Conservation (phyloP, 371 early-diverging fungal species). For the Rhizopus stolonifer region DNA sequence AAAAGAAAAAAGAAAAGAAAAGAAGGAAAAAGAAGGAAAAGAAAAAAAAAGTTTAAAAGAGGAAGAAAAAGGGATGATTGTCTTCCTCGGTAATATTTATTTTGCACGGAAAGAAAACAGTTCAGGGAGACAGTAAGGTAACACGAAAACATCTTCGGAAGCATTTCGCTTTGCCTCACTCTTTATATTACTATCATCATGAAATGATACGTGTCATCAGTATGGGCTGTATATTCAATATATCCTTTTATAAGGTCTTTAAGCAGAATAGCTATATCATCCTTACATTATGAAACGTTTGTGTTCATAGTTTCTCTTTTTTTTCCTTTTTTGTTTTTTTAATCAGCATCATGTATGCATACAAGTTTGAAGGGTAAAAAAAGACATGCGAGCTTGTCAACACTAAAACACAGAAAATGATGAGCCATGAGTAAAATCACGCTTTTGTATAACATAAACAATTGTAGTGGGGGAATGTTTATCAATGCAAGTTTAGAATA, state of each 20-base stretch:
- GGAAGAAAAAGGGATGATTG: neutral
- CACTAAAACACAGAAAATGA: too few species aligned
- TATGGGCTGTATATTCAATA: neutral
- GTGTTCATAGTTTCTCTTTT: neutral
- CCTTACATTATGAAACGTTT: neutral
- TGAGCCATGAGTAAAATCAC: too few species aligned
- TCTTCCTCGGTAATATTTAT: too few species aligned
- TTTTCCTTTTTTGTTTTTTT: neutral
- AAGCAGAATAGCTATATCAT: neutral
- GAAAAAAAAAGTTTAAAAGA: neutral
- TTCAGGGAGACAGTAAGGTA: neutral
- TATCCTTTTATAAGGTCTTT: neutral
- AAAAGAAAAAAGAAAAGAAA: slow-evolving; percentile 4
- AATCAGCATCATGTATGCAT: neutral
- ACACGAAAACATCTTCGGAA: neutral
- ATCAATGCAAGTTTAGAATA: neutral
- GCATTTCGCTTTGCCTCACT: neutral
- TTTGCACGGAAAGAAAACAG: slow-evolving; percentile 1
- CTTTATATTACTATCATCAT: neutral
- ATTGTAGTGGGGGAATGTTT: too few species aligned
- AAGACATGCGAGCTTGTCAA: too few species aligned
- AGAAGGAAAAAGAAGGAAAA: neutral
- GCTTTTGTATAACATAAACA: too few species aligned
- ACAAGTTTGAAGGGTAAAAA: neutral
- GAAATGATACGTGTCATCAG: neutral